These are phyloP conservation scores for Saussurea involucrata DNA, from an alignment of 129 eudicot species.

Conservation along the genomic window DNA sequence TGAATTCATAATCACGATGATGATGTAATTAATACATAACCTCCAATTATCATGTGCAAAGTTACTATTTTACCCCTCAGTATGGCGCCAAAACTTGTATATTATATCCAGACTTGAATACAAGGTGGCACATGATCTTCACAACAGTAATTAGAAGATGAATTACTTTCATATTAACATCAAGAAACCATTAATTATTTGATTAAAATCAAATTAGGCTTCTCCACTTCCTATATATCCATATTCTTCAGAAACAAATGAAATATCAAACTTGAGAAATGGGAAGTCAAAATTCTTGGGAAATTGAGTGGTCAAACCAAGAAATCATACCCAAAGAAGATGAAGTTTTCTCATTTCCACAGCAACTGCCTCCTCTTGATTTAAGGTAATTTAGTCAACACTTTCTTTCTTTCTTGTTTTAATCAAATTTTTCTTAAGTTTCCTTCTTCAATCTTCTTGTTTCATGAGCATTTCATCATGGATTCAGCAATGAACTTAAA, in stretches of 20 bases:
- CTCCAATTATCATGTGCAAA: not conserved
- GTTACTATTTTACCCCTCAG: not conserved
- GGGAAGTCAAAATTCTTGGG: constrained; percentile 33
- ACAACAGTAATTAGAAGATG: constrained; percentile 25
- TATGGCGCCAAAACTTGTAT: not conserved
- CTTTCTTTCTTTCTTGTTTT: too few species aligned
- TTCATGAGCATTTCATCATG: constrained; percentile 16
- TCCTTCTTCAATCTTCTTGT: not conserved
- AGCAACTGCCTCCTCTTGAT: constrained; percentile 39
- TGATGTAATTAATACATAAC: constrained; percentile 11
- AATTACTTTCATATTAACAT: constrained; percentile 30
- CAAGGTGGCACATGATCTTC: constrained; percentile 35
- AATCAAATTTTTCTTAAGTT: not conserved
- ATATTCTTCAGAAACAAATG: not conserved
- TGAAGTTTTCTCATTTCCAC: constrained; percentile 29
- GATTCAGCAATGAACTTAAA: not conserved
- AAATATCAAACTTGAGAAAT: constrained; percentile 5
- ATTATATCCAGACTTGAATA: not conserved
- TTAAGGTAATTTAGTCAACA: constrained; percentile 17
- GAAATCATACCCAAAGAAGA: constrained; percentile 35
- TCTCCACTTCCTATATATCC: constrained; percentile 40
- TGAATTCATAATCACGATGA: constrained; percentile 18
- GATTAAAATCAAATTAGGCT: constrained; percentile 18
- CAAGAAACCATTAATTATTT: constrained; percentile 22
- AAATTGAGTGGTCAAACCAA: constrained; percentile 39